These are phyloP conservation scores for Herpotrichia juniperi DNA, from an alignment of 2,329 filamentous ascomycete species.

Conservation along the genomic window DNA sequence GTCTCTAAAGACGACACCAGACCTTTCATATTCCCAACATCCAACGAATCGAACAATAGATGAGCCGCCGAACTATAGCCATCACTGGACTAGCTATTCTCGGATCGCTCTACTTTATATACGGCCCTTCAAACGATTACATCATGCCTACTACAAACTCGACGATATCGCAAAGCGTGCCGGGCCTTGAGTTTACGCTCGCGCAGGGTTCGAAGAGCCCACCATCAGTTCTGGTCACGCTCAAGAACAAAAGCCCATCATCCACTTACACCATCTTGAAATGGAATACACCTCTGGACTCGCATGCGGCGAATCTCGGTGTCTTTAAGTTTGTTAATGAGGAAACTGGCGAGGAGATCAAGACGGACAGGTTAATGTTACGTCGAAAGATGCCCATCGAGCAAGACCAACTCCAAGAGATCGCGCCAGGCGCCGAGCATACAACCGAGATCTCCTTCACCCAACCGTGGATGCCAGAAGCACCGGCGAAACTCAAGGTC, in stretches of 20 bases:
- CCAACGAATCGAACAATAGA: conserved; percentile 7
- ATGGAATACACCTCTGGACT: conserved; percentile 51
- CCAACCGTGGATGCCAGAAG: conserved; percentile 44
- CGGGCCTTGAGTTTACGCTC: conserved; percentile 36
- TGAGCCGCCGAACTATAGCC: conserved; percentile 33
- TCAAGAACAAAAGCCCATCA: conserved; percentile 43
- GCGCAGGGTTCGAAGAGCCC: conserved; percentile 36
- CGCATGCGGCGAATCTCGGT: conserved; percentile 44
- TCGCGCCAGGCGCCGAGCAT: conserved; percentile 40
- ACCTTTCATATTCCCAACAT: background rate
- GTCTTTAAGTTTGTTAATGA: conserved; percentile 42
- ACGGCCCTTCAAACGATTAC: conserved; percentile 25
- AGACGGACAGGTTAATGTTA: conserved; percentile 40
- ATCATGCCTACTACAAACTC: conserved; percentile 24
- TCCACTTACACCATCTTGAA: conserved; percentile 44
- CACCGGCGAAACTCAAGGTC: conserved; percentile 45
- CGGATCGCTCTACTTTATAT: conserved; percentile 36
- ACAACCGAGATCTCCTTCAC: conserved; percentile 44
- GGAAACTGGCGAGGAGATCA: conserved; percentile 31
- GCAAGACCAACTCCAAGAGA: conserved; percentile 41
- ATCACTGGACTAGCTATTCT: conserved; percentile 32
- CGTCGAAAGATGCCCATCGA: conserved; percentile 46
- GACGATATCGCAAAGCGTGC: conserved; percentile 18
- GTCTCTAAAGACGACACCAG: background rate
- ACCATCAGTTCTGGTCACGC: conserved; percentile 40